phyloP scores from a whole-genome alignment of 257 asterid species.

The Solanum sejunctum region DNA sequence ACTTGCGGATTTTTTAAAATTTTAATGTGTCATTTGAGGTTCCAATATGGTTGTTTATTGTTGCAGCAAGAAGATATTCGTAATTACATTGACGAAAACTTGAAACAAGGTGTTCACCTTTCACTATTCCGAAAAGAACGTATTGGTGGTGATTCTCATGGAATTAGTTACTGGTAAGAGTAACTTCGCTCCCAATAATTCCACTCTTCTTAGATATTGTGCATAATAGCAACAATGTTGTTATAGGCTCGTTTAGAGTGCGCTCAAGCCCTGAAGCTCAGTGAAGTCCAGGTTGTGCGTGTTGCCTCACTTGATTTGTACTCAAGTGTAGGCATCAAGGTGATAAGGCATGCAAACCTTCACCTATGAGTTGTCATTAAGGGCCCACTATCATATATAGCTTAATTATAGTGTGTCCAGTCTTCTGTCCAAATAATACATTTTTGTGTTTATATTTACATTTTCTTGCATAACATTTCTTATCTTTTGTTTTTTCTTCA shows the following conservation, averaged over 20 bases:
- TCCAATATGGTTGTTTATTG: conserved; percentile 14
- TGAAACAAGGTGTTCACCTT: conserved; percentile 63
- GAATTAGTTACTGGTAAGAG: conserved; percentile 84
- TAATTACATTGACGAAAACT: conserved; percentile 60
- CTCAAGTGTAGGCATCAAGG: not conserved
- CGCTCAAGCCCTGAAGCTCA: not conserved
- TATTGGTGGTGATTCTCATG: conserved; percentile 88
- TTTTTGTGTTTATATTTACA: not conserved
- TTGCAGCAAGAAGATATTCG: conserved; percentile 97
- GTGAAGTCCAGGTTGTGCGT: not conserved
- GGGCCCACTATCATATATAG: not conserved
- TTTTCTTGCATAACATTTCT: not conserved
- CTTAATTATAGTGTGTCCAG: not conserved
- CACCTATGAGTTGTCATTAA: not conserved
- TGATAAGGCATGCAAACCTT: not conserved
- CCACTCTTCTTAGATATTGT: not conserved
- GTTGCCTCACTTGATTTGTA: not conserved
- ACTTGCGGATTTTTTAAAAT: not conserved
- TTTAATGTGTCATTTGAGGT: not conserved
- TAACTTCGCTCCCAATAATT: not conserved
- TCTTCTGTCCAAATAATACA: not conserved
- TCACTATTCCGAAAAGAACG: conserved; percentile 83
- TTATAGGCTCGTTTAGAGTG: not conserved
- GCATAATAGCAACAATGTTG: not conserved
- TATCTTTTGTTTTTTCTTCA: not conserved